Evolutionary conservation across 179 eudicot species (phyloP).

Genomic region (Nepenthes alata): DNA sequence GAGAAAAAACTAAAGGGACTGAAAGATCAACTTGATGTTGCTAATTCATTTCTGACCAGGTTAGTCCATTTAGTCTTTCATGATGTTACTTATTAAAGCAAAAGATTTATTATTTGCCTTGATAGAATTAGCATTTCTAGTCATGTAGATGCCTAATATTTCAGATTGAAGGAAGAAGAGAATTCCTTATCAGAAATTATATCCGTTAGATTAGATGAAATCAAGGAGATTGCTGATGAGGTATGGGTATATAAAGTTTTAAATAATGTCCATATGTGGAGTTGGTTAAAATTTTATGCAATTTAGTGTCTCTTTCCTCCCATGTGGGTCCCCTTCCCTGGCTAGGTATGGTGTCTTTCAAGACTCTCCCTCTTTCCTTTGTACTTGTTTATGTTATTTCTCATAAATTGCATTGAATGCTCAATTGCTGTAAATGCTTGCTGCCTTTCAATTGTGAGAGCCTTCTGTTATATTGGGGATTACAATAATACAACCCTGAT

Average conservation of each 20-base stretch:
- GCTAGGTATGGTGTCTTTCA: too few relatives aligned
- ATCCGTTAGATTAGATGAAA: constrained; percentile 23
- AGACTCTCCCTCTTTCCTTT: too few relatives aligned
- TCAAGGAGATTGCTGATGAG: constrained; percentile 33
- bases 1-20: constrained; percentile 53
- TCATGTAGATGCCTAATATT: constrained; percentile 7
- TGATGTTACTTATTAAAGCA: neutral
- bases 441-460: too few relatives aligned
- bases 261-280: neutral
- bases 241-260: constrained; percentile 16
- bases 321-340: too few relatives aligned
- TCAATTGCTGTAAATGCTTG: too few relatives aligned
- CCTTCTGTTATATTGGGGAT: too few relatives aligned
- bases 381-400: too few relatives aligned
- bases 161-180: constrained; percentile 62
- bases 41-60: constrained; percentile 39
- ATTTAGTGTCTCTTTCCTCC: too few relatives aligned
- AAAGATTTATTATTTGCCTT: constrained; percentile 4
- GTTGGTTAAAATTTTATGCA: too few relatives aligned
- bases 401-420: too few relatives aligned
- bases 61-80: constrained; percentile 11
- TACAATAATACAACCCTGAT: too few relatives aligned
- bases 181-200: constrained; percentile 28
- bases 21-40: constrained; percentile 38
- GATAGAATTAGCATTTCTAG: neutral